Evolutionary conservation across 2,329 filamentous ascomycete genomes (phyloP).

Genomic region (Curvularia verruculosa): DNA sequence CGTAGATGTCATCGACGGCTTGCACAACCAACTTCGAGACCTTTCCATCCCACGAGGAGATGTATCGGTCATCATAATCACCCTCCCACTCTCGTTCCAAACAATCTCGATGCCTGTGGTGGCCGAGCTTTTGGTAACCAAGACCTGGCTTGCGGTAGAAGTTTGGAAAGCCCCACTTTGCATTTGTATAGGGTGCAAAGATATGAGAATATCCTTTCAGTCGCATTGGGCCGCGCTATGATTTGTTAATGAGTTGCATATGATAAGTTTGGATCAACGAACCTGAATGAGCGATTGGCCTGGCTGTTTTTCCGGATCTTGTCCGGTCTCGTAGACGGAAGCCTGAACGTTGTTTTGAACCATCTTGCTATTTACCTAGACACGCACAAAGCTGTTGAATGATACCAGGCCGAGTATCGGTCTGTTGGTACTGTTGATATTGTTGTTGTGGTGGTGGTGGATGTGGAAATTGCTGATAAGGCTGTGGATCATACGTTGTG

Average conservation of each 20-base stretch:
- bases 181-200: slow-evolving; percentile 27
- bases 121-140: slow-evolving; percentile 33
- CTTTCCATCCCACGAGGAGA: slow-evolving; percentile 39
- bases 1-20: slow-evolving; percentile 41
- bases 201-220: slow-evolving; percentile 32
- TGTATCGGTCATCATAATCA: slow-evolving; percentile 41
- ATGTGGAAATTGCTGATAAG: slow-evolving; percentile 11
- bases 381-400: slow-evolving; percentile 29
- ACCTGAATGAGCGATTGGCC: not conserved
- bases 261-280: fast-evolving
- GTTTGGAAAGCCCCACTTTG: slow-evolving; percentile 32
- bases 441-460: slow-evolving; percentile 4
- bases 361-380: slow-evolving; percentile 18
- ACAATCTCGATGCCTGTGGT: slow-evolving; percentile 31
- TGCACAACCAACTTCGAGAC: slow-evolving; percentile 41
- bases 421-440: slow-evolving; percentile 8
- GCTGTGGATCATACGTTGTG: slow-evolving; percentile 11
- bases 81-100: slow-evolving; percentile 36
- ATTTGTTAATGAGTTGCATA: not conserved
- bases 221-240: slow-evolving; percentile 17
- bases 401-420: slow-evolving; percentile 20
- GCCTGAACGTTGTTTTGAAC: slow-evolving; percentile 15
- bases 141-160: slow-evolving; percentile 36
- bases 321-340: slow-evolving; percentile 19
- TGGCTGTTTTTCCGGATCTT: slow-evolving; percentile 1